A percentile compares a stretch with the other conserved stretches of the same genome.
phyloP scores from a whole-genome alignment of 169 alveolate species.

The Cytauxzoon felis region DNA sequence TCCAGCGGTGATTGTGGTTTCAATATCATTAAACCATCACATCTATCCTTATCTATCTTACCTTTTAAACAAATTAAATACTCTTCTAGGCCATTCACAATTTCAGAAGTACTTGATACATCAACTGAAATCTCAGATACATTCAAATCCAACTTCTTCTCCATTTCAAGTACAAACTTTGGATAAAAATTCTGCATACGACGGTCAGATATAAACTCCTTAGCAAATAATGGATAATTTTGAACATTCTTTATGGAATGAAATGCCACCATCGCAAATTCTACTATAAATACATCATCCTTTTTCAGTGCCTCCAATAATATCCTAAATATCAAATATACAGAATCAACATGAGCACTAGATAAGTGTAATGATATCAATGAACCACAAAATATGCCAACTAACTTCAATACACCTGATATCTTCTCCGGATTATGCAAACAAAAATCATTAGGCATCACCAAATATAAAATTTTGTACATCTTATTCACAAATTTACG shows the following conservation, averaged over 20 bases:
- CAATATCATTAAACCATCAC: conserved; percentile 25
- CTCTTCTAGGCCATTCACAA: conserved; percentile 13
- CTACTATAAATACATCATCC: conserved; percentile 25
- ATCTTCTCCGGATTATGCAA: conserved; percentile 22
- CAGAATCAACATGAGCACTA: conserved; percentile 46
- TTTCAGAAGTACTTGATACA: neutral
- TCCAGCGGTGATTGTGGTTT: conserved; percentile 33
- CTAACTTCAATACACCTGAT: conserved; percentile 20
- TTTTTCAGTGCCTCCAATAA: conserved; percentile 42
- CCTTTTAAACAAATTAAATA: conserved; percentile 42
- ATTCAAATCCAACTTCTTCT: conserved; percentile 15
- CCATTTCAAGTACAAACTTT: conserved; percentile 17
- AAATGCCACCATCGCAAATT: conserved; percentile 54
- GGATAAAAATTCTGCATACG: conserved; percentile 41
- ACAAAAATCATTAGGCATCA: conserved; percentile 42
- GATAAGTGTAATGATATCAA: conserved; percentile 33
- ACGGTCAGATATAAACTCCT: conserved; percentile 29
- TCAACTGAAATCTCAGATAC: conserved; percentile 6
- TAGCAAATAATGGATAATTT: conserved; percentile 46
- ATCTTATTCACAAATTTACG: conserved; percentile 47
- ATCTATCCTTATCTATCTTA: conserved; percentile 16
- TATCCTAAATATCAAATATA: conserved; percentile 40
- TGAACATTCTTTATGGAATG: conserved; percentile 39
- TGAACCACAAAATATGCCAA: conserved; percentile 29
- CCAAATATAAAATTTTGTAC: conserved; percentile 11